Evolutionary conservation across 1,284 basidiomycete genomes (phyloP).

Genomic region (Xerocomus minutiporus): DNA sequence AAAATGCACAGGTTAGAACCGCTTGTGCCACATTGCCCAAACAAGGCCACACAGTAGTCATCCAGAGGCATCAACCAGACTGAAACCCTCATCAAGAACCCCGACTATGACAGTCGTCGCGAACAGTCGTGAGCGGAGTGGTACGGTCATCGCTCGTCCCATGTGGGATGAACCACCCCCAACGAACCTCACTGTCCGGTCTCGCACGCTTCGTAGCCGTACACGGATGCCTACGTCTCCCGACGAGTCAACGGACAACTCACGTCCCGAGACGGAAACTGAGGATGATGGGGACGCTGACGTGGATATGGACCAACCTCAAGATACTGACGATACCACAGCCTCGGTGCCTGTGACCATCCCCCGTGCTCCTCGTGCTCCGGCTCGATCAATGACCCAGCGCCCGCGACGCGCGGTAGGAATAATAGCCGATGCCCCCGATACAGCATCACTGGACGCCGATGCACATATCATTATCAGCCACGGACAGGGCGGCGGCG

Average conservation of each 20-base stretch:
- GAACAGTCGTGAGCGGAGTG: slow-evolving; percentile 61
- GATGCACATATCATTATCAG: slow-evolving; percentile 65
- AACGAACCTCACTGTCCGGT: slow-evolving; percentile 26
- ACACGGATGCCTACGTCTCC: slow-evolving; percentile 40
- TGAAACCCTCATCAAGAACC: slow-evolving; percentile 43
- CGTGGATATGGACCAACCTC: slow-evolving; percentile 45
- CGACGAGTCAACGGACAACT: slow-evolving; percentile 53
- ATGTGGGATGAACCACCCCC: slow-evolving; percentile 48
- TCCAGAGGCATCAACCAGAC: slow-evolving; percentile 29
- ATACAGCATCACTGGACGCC: slow-evolving; percentile 40
- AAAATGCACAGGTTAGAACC: slow-evolving; percentile 5
- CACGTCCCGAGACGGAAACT: slow-evolving; percentile 66
- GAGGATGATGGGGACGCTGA: slow-evolving; percentile 66
- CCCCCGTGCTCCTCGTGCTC: slow-evolving; percentile 39
- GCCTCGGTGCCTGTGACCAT: slow-evolving; percentile 31
- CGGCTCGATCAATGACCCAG: slow-evolving; percentile 37
- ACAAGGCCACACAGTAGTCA: slow-evolving; percentile 29
- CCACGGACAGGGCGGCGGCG: slow-evolving; percentile 44
- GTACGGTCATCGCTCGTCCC: slow-evolving; percentile 66
- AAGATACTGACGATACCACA: slow-evolving; percentile 40
- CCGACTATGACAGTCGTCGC: slow-evolving; percentile 56
- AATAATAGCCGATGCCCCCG: slow-evolving; percentile 54
- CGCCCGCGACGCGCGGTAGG: slow-evolving; percentile 51
- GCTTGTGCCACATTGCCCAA: slow-evolving; percentile 28
- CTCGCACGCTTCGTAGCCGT: slow-evolving; percentile 33